These are phyloP conservation scores for Stygiomarasmius scandens DNA, from an alignment of 1,284 basidiomycete species.

Conservation along the genomic window DNA sequence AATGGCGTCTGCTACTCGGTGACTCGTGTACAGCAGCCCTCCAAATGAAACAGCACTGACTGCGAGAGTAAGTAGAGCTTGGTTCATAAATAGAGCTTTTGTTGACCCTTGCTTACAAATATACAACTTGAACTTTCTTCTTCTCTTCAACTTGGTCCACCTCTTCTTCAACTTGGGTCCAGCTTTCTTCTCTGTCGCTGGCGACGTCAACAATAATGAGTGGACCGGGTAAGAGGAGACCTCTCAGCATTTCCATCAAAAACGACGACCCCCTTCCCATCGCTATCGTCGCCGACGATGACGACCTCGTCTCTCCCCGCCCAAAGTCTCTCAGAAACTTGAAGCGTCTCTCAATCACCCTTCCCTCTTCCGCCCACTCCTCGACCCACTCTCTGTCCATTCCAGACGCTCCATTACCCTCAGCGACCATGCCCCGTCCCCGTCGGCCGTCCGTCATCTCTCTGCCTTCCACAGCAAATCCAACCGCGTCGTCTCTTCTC, in stretches of 20 bases:
- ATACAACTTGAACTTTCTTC: not conserved
- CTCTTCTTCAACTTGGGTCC: too few relatives aligned
- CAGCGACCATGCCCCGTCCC: slow-evolving; percentile 32
- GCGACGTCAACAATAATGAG: too few relatives aligned
- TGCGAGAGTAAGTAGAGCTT: slow-evolving; percentile 44
- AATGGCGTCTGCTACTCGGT: slow-evolving; percentile 44
- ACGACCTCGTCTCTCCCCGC: slow-evolving; percentile 41
- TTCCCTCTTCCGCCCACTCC: slow-evolving; percentile 58
- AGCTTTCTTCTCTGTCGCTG: too few relatives aligned
- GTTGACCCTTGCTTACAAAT: not conserved
- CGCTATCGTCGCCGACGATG: slow-evolving; percentile 25
- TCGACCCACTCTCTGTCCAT: slow-evolving; percentile 50
- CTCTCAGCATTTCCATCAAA: too few relatives aligned
- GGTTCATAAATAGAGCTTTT: not conserved
- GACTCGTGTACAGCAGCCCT: slow-evolving; percentile 46
- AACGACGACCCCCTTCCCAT: too few relatives aligned
- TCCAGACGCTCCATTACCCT: slow-evolving; percentile 27
- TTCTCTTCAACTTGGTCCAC: not conserved
- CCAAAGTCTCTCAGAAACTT: slow-evolving; percentile 60
- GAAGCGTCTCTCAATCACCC: slow-evolving; percentile 73
- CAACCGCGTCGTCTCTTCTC: slow-evolving; percentile 49
- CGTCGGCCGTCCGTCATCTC: slow-evolving; percentile 70
- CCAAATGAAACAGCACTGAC: slow-evolving; percentile 53
- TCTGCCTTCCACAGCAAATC: slow-evolving; percentile 47
- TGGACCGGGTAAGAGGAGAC: too few relatives aligned